Conservation (phyloP, 371 early-diverging fungal species). For the Zancudomyces culisetae region DNA sequence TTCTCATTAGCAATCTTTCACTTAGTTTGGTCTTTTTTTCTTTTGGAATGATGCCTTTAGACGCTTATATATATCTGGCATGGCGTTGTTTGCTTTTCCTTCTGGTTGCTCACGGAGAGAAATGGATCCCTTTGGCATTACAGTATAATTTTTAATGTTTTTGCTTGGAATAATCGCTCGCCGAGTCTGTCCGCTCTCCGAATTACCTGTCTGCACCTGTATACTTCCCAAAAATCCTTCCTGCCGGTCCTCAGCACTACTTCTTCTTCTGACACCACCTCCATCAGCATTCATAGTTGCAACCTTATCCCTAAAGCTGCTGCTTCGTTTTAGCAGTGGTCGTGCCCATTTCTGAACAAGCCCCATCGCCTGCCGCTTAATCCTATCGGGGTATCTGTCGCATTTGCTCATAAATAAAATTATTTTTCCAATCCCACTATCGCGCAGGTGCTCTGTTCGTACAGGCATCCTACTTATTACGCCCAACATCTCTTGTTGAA, state of each 20-base stretch:
- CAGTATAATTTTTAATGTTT: slow-evolving; percentile 13
- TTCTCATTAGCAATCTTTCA: neutral
- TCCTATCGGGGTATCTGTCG: slow-evolving; percentile 49
- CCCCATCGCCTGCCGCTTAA: slow-evolving; percentile 59
- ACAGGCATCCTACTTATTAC: slow-evolving; percentile 61
- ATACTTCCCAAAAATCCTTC: slow-evolving; percentile 9
- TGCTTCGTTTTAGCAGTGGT: slow-evolving; percentile 58
- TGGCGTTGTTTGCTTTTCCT: neutral
- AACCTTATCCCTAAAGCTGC: slow-evolving; percentile 44
- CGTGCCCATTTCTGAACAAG: slow-evolving; percentile 80
- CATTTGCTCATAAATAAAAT: slow-evolving; percentile 88
- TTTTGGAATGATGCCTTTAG: neutral
- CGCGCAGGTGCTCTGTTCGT: slow-evolving; percentile 66
- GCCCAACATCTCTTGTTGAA: slow-evolving; percentile 69
- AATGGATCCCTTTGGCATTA: slow-evolving; percentile 20
- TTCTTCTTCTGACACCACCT: neutral
- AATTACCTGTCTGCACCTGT: slow-evolving; percentile 9
- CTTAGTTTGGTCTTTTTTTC: too few relatives aligned
- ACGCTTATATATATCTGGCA: slow-evolving; percentile 1
- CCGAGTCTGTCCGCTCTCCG: slow-evolving; percentile 9
- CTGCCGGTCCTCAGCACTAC: neutral
- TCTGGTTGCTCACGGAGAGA: too few relatives aligned
- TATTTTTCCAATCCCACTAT: slow-evolving; percentile 80
- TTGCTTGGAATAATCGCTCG: slow-evolving; percentile 15
- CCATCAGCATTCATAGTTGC: slow-evolving; percentile 4